Evolutionary conservation across 306 rosid species (phyloP).

Genomic region (Citrullus amarus): DNA sequence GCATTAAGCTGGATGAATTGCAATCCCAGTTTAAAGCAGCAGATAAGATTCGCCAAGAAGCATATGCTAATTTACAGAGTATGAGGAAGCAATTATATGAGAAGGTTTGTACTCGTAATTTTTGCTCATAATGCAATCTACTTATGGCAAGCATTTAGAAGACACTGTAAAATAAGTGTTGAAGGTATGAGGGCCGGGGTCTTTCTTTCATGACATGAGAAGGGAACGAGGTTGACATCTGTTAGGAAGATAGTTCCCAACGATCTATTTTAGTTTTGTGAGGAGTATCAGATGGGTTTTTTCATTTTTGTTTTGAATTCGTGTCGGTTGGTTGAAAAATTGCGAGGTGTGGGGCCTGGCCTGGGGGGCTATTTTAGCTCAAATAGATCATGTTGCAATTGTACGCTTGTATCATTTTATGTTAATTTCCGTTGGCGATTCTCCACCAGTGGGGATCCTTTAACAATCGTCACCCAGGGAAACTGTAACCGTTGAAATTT

Average conservation of each 20-base stretch:
- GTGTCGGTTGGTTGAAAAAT: neutral
- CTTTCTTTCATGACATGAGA: neutral
- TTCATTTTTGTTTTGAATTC: neutral
- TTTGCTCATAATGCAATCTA: neutral
- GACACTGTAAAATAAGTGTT: neutral
- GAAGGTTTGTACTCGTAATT: conserved; percentile 33
- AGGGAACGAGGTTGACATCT: neutral
- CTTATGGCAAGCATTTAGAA: neutral
- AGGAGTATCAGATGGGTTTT: neutral
- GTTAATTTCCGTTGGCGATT: neutral
- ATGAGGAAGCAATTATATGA: conserved; percentile 45
- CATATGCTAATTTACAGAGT: conserved; percentile 44
- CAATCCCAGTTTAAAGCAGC: conserved; percentile 41
- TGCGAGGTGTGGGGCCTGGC: neutral
- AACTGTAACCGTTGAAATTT: conserved; percentile 1
- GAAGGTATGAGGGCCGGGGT: neutral
- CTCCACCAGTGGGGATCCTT: neutral
- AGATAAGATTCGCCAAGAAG: conserved; percentile 64
- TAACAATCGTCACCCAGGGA: neutral
- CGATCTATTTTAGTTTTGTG: neutral
- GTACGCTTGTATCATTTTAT: neutral
- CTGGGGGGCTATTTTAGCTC: neutral
- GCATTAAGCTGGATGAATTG: conserved; percentile 25
- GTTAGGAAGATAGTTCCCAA: neutral
- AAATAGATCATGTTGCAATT: neutral